phyloP scores from a whole-genome alignment of 208 protist species.

The Leishmania mexicana region DNA sequence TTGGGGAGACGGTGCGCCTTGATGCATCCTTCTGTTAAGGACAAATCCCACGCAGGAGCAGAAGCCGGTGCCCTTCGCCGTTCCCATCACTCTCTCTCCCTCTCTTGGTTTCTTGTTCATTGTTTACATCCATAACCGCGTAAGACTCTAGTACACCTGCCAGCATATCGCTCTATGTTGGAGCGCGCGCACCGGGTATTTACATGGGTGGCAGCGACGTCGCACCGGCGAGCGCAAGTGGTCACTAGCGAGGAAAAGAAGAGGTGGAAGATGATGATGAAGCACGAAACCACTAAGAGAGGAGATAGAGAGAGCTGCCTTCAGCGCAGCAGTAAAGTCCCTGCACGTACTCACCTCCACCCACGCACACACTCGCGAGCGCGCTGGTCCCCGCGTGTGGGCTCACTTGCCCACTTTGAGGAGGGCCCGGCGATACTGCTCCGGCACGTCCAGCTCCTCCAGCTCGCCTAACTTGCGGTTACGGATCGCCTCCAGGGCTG shows the following conservation, averaged over 20 bases:
- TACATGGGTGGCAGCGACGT: conserved; percentile 2
- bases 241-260: neutral
- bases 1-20: neutral
- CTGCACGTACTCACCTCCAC: neutral
- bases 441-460: conserved; percentile 70
- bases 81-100: neutral
- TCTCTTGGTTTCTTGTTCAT: neutral
- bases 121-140: conserved; percentile 11
- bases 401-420: conserved; percentile 49
- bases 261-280: neutral
- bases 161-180: neutral
- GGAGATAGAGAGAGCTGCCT: neutral
- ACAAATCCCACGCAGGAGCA: neutral
- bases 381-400: neutral
- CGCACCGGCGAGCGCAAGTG: neutral
- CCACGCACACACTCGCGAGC: neutral
- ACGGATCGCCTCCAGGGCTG: conserved; percentile 89
- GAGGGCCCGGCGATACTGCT: conserved; percentile 81
- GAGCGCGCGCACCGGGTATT: neutral
- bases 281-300: neutral
- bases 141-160: neutral
- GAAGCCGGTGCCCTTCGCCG: neutral
- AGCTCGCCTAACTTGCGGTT: conserved; percentile 82
- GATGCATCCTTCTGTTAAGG: neutral
- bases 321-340: neutral